phyloP scores from a whole-genome alignment of 768 basidiomycete species.

The Boletus reticulatus region DNA sequence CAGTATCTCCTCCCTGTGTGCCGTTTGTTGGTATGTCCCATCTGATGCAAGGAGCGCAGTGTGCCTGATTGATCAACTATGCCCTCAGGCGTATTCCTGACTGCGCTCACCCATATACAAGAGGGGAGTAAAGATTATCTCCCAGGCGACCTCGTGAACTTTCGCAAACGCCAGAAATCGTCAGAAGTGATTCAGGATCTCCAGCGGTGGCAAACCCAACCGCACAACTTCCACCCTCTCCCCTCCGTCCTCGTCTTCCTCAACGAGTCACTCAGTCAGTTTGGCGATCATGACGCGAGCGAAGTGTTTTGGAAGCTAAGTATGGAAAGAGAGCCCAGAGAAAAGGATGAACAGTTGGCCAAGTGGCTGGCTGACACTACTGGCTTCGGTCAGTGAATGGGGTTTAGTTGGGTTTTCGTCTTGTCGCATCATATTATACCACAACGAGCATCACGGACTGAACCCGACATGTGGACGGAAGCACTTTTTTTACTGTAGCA shows the following conservation, averaged over 20 bases:
- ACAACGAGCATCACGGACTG: slow-evolving; percentile 4
- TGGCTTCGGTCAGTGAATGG: slow-evolving; percentile 33
- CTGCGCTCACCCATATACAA: slow-evolving; percentile 58
- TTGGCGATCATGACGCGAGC: slow-evolving; percentile 31
- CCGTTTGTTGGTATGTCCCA: slow-evolving; percentile 60
- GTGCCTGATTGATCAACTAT: slow-evolving; percentile 2
- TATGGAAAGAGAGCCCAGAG: slow-evolving; percentile 51
- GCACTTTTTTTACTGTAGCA: not conserved
- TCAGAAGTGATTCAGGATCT: slow-evolving; percentile 59
- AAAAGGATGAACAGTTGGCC: slow-evolving; percentile 49
- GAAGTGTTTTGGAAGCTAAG: slow-evolving; percentile 46
- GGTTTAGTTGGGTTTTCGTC: not conserved
- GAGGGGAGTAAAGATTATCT: slow-evolving; percentile 57
- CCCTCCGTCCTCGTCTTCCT: slow-evolving; percentile 44
- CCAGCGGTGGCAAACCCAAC: slow-evolving; percentile 52
- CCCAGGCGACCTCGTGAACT: slow-evolving; percentile 50
- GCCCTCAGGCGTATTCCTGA: slow-evolving; percentile 53
- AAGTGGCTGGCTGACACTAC: slow-evolving; percentile 36
- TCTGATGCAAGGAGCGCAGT: not conserved
- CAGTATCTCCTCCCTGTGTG: slow-evolving; percentile 61
- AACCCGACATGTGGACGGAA: not conserved
- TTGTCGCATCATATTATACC: slow-evolving; percentile 1
- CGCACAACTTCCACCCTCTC: slow-evolving; percentile 52
- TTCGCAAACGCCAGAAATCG: slow-evolving; percentile 51
- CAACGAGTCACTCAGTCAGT: slow-evolving; percentile 37